Base-by-base conservation (phyloP, 2,329 filamentous ascomycete species). In the Claviceps monticola region DNA sequence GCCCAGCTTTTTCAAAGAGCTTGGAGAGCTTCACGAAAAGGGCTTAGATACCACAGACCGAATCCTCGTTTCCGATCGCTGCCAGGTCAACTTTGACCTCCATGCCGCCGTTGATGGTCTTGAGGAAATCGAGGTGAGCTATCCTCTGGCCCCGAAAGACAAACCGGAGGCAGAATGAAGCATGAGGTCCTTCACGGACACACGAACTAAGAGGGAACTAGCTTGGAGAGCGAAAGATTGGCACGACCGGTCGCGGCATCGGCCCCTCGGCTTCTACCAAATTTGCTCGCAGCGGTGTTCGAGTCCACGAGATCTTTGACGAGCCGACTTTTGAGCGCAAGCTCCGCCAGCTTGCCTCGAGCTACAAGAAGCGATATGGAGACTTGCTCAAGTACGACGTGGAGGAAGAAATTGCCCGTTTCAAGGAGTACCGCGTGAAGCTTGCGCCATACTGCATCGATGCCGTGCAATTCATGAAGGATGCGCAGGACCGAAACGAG, bases 41-140 rank as follows among this genome's bases (percentile, higher is more conserved):
- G 55, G 51, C 13, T 46, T 55, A 26, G 46, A 53, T 37, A 51
- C 51, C 41, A 62, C 63, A 55, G 69, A 74, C 46, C 68, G 73
- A 57, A 79, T 86, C 58, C 76, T 79, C 61, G 76, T 86, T 61
- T 78, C 74, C 55, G 80, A 83, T 62, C 71, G 82, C 48, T 76
- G 75, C 56, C 78, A 84, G 61, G 71, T 86, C 53, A 74, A 82
- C 61, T 75, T 86, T 54, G 77, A 83, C 60, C 67, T 86, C 38
- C 82, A 86, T 64, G 74, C 77, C 53, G 70, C 78, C 55, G 82
- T 86, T 14, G 85, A 88, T 59, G 83, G 84, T 4, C 72, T 87
- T 8, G 82, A 86, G 64, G 80, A 82, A 64, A 61, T 61, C 13
- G 73, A 76, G 59, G 66, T 78, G 29, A 71, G 74, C 36, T 59